Conservation (phyloP, 106 monocot species). For the Xerophyta viscosa region DNA sequence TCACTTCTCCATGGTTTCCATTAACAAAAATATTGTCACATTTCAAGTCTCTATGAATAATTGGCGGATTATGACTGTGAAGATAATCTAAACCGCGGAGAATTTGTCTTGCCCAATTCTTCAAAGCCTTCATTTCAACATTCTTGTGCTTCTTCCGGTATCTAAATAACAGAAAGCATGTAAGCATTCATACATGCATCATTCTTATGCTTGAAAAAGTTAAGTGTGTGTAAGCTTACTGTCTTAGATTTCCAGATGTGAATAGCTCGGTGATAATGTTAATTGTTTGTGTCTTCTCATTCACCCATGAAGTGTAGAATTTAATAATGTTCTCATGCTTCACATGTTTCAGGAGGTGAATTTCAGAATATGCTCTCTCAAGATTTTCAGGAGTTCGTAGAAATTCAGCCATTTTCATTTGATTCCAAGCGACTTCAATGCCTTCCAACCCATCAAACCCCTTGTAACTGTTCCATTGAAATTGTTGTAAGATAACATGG, state of each 20-base stretch:
- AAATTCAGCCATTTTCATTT: slow-evolving; percentile 50
- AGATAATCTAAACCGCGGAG: slow-evolving; percentile 69
- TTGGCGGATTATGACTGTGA: slow-evolving; percentile 67
- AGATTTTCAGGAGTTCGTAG: slow-evolving; percentile 44
- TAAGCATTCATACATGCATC: background rate
- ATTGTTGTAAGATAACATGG: too few species aligned
- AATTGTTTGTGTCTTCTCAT: slow-evolving; percentile 55
- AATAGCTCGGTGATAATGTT: slow-evolving; percentile 78
- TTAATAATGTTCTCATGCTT: slow-evolving; percentile 71
- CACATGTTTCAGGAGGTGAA: slow-evolving; percentile 55
- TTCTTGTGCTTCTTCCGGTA: slow-evolving; percentile 67
- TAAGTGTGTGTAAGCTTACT: slow-evolving; percentile 45
- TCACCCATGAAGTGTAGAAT: slow-evolving; percentile 61
- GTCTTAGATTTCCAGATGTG: slow-evolving; percentile 63
- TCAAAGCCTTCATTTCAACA: slow-evolving; percentile 82
- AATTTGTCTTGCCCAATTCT: slow-evolving; percentile 86
- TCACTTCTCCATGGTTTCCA: slow-evolving; percentile 86
- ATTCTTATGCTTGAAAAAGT: background rate
- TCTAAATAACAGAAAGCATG: slow-evolving; percentile 24
- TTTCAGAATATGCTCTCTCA: slow-evolving; percentile 55
- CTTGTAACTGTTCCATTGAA: slow-evolving; percentile 54
- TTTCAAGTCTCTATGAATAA: slow-evolving; percentile 87
- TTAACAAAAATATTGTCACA: slow-evolving; percentile 96
- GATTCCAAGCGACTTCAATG: slow-evolving; percentile 76
- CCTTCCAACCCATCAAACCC: slow-evolving; percentile 68